Evolutionary conservation across 139 green algal species (phyloP).

Genomic region (Monoraphidium neglectum): DNA sequence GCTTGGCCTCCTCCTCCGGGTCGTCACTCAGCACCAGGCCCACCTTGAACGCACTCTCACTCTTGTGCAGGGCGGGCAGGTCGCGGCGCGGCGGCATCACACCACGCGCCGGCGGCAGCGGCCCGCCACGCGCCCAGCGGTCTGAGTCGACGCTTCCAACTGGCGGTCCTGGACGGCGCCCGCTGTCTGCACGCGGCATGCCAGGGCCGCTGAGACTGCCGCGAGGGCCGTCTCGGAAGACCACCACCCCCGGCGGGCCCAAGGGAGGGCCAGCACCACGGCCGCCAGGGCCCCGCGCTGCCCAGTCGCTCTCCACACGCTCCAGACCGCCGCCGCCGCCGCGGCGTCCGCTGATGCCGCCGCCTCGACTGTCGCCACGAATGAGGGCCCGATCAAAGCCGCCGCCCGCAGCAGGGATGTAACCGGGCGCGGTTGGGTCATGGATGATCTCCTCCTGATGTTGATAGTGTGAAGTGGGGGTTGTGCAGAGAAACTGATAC

Average conservation of each 20-base stretch:
- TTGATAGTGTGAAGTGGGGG: no score
- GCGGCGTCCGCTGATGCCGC: no score
- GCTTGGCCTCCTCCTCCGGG: slow-evolving; percentile 91
- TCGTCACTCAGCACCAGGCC: slow-evolving; percentile 67
- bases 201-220: neutral
- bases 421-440: no score
- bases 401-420: no score
- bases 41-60: slow-evolving; percentile 41
- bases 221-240: neutral
- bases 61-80: slow-evolving; percentile 61
- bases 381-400: no score
- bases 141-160: neutral
- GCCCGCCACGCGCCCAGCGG: slow-evolving; percentile 50
- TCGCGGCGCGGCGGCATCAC: slow-evolving; percentile 28
- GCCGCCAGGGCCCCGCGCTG: no score
- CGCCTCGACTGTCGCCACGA: no score
- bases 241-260: neutral
- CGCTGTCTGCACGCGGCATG: neutral
- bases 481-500: no score
- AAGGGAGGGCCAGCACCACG: no score
- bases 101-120: slow-evolving; percentile 47
- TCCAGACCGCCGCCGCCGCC: no score
- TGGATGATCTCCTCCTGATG: no score
- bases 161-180: neutral
- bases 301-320: no score